A percentile compares a stretch with the other conserved stretches of the same genome.
These are phyloP conservation scores for Diaporthe longicolla DNA, from an alignment of 2,329 filamentous ascomycete genomes.

Conservation along the genomic window DNA sequence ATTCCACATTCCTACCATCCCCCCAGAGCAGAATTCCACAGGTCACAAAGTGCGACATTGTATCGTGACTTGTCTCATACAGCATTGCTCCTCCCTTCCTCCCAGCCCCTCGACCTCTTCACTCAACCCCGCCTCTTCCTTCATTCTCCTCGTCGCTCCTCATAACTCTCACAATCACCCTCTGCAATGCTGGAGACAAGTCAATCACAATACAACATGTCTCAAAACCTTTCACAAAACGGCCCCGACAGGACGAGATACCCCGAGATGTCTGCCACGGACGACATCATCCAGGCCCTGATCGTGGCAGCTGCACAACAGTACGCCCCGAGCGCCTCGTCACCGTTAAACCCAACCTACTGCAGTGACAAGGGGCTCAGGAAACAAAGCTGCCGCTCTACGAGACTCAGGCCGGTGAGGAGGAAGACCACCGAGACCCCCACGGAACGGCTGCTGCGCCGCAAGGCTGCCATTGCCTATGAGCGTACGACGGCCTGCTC, in stretches of 20 bases:
- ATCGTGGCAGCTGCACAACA: conserved; percentile 40
- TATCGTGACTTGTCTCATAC: conserved; percentile 36
- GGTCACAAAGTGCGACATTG: conserved; percentile 36
- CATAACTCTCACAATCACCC: conserved; percentile 5
- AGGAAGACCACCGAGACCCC: conserved; percentile 38
- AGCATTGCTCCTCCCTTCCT: conserved; percentile 33
- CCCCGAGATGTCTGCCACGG: conserved; percentile 19
- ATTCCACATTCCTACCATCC: conserved; percentile 33
- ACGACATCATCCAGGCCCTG: conserved; percentile 35
- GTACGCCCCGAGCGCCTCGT: conserved; percentile 40
- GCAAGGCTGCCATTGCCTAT: conserved; percentile 39
- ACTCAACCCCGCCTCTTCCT: conserved; percentile 3
- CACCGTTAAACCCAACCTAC: conserved; percentile 40
- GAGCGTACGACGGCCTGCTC: conserved; percentile 24
- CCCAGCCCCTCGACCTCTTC: conserved; percentile 22
- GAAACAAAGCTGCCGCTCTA: conserved; percentile 29
- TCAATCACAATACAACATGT: conserved; percentile 34
- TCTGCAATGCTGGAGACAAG: conserved; percentile 17
- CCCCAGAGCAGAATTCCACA: conserved; percentile 19
- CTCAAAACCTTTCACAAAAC: conserved; percentile 24
- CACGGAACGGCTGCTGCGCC: conserved; percentile 37
- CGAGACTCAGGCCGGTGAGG: conserved; percentile 32
- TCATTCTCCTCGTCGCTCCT: conserved; percentile 9
- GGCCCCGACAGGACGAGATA: conserved; percentile 7
- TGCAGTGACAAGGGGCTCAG: conserved; percentile 33